A percentile compares a stretch with the other conserved stretches of the same genome.
Conservation (phyloP, 768 basidiomycete genomes). For the Suillus decipiens region DNA sequence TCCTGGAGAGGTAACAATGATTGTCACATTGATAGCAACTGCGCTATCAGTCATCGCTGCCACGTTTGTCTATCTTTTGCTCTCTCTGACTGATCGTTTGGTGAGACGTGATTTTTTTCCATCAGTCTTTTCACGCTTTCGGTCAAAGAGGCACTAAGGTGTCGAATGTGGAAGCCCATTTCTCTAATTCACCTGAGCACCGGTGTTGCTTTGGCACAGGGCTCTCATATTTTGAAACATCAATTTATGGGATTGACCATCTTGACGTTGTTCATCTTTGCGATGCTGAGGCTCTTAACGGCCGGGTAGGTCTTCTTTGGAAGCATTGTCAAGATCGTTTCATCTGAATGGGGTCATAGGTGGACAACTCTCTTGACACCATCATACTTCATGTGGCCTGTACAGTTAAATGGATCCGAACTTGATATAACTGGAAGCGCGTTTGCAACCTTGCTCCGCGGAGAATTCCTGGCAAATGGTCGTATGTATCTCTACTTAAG, state of each 20-base stretch:
- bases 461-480: background rate
- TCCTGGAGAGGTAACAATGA: constrained; percentile 8
- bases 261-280: constrained; percentile 7
- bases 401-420: constrained; percentile 9
- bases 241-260: background rate
- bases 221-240: background rate
- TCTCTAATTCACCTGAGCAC: constrained; percentile 8
- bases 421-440: constrained; percentile 8
- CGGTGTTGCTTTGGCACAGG: constrained; percentile 9
- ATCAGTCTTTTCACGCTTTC: constrained; percentile 9
- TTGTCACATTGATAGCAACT: constrained; percentile 6
- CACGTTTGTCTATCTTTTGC: background rate
- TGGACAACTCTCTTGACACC: constrained; percentile 18
- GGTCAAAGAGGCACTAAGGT: constrained; percentile 13
- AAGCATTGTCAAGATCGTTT: background rate
- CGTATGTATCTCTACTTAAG: background rate
- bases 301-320: constrained; percentile 3
- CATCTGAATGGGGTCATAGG: background rate
- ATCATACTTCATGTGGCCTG: background rate
- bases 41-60: background rate
- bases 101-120: background rate
- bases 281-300: constrained; percentile 6
- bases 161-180: constrained; percentile 13
- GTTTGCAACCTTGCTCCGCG: constrained; percentile 8
- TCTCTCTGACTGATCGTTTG: background rate